These are phyloP conservation scores for Ceratocystis cacaofunesta DNA, from an alignment of 2,329 filamentous ascomycete genomes.

Conservation along the genomic window DNA sequence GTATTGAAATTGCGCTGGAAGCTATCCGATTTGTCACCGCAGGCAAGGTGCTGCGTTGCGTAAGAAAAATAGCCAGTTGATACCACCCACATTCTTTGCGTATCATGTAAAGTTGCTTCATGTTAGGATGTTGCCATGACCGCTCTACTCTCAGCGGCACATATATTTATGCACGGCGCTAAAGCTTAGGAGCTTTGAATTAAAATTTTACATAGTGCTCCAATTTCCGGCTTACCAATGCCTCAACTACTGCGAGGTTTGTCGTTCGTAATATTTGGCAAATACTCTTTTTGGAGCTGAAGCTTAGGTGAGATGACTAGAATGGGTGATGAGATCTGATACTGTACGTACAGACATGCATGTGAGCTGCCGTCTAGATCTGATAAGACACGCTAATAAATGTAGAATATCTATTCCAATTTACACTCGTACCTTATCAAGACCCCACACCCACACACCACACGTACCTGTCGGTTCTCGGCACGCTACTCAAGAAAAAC, in stretches of 20 bases:
- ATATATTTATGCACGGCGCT: too few species aligned
- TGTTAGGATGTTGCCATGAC: too few species aligned
- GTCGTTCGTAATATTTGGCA: background rate
- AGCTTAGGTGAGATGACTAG: background rate
- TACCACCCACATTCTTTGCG: too few species aligned
- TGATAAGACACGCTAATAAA: background rate
- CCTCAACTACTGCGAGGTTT: too few species aligned
- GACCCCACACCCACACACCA: background rate
- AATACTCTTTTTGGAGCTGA: background rate
- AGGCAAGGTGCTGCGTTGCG: background rate
- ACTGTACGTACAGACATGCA: background rate
- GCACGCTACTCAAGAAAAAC: background rate
- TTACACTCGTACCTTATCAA: background rate
- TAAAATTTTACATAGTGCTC: too few species aligned
- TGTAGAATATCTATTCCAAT: too few species aligned
- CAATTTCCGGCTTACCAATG: too few species aligned
- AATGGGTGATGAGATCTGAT: too few species aligned
- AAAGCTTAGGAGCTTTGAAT: too few species aligned
- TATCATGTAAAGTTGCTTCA: too few species aligned
- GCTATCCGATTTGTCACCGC: background rate
- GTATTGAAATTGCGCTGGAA: background rate
- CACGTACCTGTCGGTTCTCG: conserved; percentile 2
- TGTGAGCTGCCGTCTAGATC: background rate
- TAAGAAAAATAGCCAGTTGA: background rate
- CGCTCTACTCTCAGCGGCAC: too few species aligned